Percentiles rank a stretch among this genome's conserved stretches.
Conservation (phyloP, 2,329 filamentous ascomycete species). For the Torrubiella hemipterigena region DNA sequence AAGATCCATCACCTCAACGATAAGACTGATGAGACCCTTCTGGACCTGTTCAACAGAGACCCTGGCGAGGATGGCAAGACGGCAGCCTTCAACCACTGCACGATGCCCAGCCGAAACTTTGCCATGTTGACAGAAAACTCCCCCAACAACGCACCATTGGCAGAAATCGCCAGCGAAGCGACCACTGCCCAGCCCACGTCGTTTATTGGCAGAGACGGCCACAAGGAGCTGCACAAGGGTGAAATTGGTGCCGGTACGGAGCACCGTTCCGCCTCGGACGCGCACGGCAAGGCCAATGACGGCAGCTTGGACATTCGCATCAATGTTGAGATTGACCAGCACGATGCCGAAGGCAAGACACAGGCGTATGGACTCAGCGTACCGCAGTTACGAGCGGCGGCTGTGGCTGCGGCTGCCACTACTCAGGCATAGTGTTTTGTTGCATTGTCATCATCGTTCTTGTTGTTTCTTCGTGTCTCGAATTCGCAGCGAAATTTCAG, state of each 20-base stretch:
- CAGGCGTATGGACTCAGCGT: slow-evolving; percentile 75
- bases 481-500: too few relatives aligned
- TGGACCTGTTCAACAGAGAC: slow-evolving; percentile 85
- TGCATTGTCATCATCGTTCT: too few relatives aligned
- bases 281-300: slow-evolving; percentile 44
- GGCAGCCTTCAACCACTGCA: slow-evolving; percentile 65
- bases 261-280: slow-evolving; percentile 56
- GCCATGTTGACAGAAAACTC: slow-evolving; percentile 82
- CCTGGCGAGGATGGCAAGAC: slow-evolving; percentile 69
- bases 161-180: slow-evolving; percentile 12
- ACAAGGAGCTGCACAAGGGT: slow-evolving; percentile 60
- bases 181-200: slow-evolving; percentile 12
- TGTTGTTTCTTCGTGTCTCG: too few relatives aligned
- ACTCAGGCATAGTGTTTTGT: too few relatives aligned
- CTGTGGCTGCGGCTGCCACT: too few relatives aligned
- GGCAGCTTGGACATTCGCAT: slow-evolving; percentile 68
- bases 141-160: slow-evolving; percentile 32
- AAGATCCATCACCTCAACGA: slow-evolving; percentile 59
- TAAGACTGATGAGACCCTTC: slow-evolving; percentile 82
- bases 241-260: slow-evolving; percentile 67
- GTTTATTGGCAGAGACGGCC: slow-evolving; percentile 46
- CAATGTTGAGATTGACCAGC: slow-evolving; percentile 78
- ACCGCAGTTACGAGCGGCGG: too few relatives aligned
- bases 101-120: slow-evolving; percentile 89
- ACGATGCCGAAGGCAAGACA: slow-evolving; percentile 68